A percentile compares a stretch with the other conserved stretches of the same genome.
phyloP scores from a whole-genome alignment of 176 grass and related monocot species.

The Phoenix roebelenii region DNA sequence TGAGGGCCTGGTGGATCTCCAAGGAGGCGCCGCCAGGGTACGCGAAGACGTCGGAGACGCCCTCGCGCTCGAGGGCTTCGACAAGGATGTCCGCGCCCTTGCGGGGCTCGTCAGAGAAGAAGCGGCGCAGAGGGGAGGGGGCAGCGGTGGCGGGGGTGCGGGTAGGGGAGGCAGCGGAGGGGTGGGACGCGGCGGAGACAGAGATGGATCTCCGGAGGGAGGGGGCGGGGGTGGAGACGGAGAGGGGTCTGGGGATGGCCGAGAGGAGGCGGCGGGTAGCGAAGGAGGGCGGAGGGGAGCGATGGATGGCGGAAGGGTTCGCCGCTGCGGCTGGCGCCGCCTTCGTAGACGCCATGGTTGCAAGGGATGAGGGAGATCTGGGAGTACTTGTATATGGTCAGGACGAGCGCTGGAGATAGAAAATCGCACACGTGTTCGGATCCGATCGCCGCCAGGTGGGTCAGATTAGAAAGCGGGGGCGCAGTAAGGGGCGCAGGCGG shows the following conservation, averaged over 20 bases:
- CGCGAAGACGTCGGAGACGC: slow-evolving; percentile 72
- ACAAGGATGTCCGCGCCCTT: slow-evolving; percentile 97
- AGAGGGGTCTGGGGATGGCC: background rate
- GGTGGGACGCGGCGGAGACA: background rate
- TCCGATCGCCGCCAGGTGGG: too few relatives aligned
- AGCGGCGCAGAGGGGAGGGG: slow-evolving; percentile 35
- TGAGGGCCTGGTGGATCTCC: slow-evolving; percentile 99
- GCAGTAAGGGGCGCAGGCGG: too few relatives aligned
- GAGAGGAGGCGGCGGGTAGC: background rate
- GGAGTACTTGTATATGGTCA: too few relatives aligned
- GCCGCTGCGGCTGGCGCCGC: too few relatives aligned
- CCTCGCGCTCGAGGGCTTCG: slow-evolving; percentile 80
- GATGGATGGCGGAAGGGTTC: background rate
- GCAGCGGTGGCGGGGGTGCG: background rate
- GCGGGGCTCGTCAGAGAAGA: slow-evolving; percentile 46
- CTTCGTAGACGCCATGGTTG: too few relatives aligned
- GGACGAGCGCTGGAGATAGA: too few relatives aligned
- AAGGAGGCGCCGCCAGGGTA: slow-evolving; percentile 96
- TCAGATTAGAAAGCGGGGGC: too few relatives aligned
- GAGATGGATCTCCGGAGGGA: background rate
- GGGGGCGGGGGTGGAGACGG: background rate
- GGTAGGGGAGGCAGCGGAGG: background rate
- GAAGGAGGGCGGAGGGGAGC: background rate
- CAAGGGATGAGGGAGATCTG: too few relatives aligned
- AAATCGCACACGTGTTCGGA: too few relatives aligned